phyloP scores from a whole-genome alignment of 768 basidiomycete species.

The Dioszegia aurantiaca region DNA sequence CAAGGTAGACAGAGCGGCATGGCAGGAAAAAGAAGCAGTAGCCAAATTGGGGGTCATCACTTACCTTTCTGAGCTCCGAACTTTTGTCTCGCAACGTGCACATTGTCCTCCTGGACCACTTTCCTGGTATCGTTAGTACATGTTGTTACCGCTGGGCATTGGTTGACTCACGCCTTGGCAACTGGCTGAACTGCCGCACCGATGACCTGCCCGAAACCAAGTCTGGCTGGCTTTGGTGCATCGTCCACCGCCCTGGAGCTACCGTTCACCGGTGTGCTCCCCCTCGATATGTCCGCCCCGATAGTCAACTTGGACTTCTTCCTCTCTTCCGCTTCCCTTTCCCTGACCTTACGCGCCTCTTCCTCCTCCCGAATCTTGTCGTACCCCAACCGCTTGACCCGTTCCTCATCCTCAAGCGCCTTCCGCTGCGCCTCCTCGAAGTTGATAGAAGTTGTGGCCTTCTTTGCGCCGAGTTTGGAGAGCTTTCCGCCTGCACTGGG shows the following conservation, averaged over 20 bases:
- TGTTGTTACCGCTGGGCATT: neutral
- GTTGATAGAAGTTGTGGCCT: conserved; percentile 74
- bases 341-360: conserved; percentile 62
- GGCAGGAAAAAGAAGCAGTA: no score
- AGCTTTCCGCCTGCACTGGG: conserved; percentile 65
- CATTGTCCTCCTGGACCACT: conserved; percentile 40
- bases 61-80: conserved; percentile 79
- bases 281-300: conserved; percentile 41
- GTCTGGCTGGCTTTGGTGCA: conserved; percentile 38
- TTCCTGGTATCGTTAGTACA: conserved; percentile 24
- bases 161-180: conserved; percentile 37
- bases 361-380: conserved; percentile 79
- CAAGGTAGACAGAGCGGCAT: no score
- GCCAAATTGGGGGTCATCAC: no score
- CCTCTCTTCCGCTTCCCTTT: conserved; percentile 57
- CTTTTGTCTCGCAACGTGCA: conserved; percentile 69
- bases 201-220: conserved; percentile 49
- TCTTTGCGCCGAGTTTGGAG: conserved; percentile 73
- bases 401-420: conserved; percentile 86
- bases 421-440: conserved; percentile 92
- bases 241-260: conserved; percentile 32
- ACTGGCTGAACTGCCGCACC: conserved; percentile 52
- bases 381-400: conserved; percentile 86
- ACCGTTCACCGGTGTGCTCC: conserved; percentile 38
- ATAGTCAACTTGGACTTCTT: conserved; percentile 48